Evolutionary conservation across 495 filamentous ascomycete species (phyloP).

Genomic region (Penicillium argentinense): DNA sequence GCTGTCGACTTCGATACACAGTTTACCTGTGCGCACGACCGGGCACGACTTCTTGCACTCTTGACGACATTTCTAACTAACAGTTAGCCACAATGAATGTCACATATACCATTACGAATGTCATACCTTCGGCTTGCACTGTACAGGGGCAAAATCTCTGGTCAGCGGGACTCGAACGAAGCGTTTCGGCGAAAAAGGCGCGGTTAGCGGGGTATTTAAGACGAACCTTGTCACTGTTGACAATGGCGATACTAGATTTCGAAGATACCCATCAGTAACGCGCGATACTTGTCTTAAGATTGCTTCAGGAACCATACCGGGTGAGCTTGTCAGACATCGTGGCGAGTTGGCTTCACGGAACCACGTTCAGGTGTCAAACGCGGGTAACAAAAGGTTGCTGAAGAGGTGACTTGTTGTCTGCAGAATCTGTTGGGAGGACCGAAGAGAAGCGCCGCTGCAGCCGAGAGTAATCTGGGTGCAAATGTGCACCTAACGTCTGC

Average conservation of each 20-base stretch:
- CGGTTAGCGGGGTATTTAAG: constrained; percentile 33
- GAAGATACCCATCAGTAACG: constrained; percentile 16
- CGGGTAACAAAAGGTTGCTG: constrained; percentile 14
- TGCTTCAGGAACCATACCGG: constrained; percentile 53
- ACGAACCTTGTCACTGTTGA: constrained; percentile 92
- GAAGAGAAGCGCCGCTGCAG: constrained; percentile 12
- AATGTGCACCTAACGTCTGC: constrained; percentile 25
- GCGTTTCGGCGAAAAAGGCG: constrained; percentile 8
- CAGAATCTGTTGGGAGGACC: constrained; percentile 12
- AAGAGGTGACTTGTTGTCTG: constrained; percentile 10
- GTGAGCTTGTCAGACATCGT: constrained; percentile 86
- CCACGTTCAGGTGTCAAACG: constrained; percentile 17
- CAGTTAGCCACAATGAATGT: constrained; percentile 1
- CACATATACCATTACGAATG: too few relatives aligned
- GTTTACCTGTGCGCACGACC: constrained; percentile 95
- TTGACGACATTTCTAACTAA: constrained; percentile 82
- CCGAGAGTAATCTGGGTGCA: too few relatives aligned
- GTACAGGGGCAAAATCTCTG: constrained; percentile 19
- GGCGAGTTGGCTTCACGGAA: constrained; percentile 26
- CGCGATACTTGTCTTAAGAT: neutral
- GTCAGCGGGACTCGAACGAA: constrained; percentile 35
- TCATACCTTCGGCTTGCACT: constrained; percentile 96
- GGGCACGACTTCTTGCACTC: constrained; percentile 99
- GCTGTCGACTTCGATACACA: constrained; percentile 90
- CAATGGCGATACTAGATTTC: constrained; percentile 83